phyloP scores from a whole-genome alignment of 129 eudicot genomes.

The Logfia minima region DNA sequence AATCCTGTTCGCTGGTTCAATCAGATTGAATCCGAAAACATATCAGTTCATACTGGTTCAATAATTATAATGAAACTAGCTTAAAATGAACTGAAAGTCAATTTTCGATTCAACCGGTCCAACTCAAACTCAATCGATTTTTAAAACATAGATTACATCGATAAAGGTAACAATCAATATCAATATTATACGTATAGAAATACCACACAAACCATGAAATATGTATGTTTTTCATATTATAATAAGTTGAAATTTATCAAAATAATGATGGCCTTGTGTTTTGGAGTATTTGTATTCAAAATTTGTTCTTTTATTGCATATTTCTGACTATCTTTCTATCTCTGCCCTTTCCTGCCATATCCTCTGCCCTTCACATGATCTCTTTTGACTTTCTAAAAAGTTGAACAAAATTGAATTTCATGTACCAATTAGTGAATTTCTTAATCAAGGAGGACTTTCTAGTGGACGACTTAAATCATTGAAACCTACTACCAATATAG shows the following conservation, averaged over 20 bases:
- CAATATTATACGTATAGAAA: too few relatives aligned
- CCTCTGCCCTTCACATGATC: constrained; percentile 39
- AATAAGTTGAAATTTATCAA: constrained; percentile 5
- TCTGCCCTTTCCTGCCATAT: constrained; percentile 32
- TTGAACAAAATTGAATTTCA: constrained; percentile 1
- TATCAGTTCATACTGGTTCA: too few relatives aligned
- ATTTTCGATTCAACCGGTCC: too few relatives aligned
- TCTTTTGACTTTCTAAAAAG: constrained; percentile 30
- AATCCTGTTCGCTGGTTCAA: too few relatives aligned
- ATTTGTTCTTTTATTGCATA: constrained; percentile 26
- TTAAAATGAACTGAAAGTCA: too few relatives aligned
- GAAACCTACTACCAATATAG: constrained; percentile 22
- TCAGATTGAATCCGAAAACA: too few relatives aligned
- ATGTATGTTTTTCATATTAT: not conserved
- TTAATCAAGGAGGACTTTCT: constrained; percentile 19
- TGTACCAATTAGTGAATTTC: constrained; percentile 20
- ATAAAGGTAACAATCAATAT: too few relatives aligned
- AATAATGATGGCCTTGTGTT: constrained; percentile 23
- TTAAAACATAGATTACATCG: too few relatives aligned
- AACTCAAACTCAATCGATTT: too few relatives aligned
- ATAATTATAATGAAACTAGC: too few relatives aligned
- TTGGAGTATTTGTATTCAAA: constrained; percentile 33
- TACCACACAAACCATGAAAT: not conserved
- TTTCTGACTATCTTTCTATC: constrained; percentile 33
- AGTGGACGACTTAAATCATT: constrained; percentile 1